A percentile compares a stretch with the other conserved stretches of the same genome.
Evolutionary conservation across 169 alveolate species (phyloP).

Genomic region (Babesia bovis): DNA sequence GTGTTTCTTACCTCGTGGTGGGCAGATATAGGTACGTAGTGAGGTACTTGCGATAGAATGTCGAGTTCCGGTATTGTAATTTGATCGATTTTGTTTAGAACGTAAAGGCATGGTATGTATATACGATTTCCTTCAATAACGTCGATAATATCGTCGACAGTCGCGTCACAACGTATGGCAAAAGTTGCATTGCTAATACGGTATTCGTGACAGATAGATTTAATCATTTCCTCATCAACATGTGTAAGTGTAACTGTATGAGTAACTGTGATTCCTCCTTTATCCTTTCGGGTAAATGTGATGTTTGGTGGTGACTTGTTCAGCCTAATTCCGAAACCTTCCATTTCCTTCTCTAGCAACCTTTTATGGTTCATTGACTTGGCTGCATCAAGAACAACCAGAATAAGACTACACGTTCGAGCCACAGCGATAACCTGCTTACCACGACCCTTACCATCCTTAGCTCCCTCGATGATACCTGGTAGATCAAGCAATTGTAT

Average conservation of each 20-base stretch:
- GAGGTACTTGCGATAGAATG: constrained; percentile 91
- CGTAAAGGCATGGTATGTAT: constrained; percentile 92
- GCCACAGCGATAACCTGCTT: constrained; percentile 98
- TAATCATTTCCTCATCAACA: constrained; percentile 77
- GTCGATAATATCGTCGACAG: constrained; percentile 97
- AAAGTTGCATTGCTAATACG: constrained; percentile 92
- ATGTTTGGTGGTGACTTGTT: constrained; percentile 93
- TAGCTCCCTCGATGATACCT: constrained; percentile 93
- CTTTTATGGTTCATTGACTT: constrained; percentile 91
- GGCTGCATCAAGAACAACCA: constrained; percentile 92
- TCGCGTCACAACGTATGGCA: constrained; percentile 90
- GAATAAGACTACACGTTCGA: constrained; percentile 90
- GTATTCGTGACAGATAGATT: constrained; percentile 89
- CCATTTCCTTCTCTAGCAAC: constrained; percentile 92
- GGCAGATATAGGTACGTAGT: constrained; percentile 93
- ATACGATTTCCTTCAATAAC: constrained; percentile 95
- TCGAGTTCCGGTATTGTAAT: constrained; percentile 88
- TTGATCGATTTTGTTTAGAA: constrained; percentile 91
- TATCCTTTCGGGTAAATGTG: constrained; percentile 70
- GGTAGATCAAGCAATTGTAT: constrained; percentile 96
- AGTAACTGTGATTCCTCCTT: constrained; percentile 80
- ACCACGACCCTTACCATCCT: constrained; percentile 98
- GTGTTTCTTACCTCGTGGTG: constrained; percentile 67
- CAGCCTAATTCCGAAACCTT: constrained; percentile 96
- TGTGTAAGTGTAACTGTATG: constrained; percentile 83